Percentiles rank a stretch among this genome's conserved stretches.
These are phyloP conservation scores for Mesembryanthemum crystallinum DNA, from an alignment of 148 eudicot species.

Conservation along the genomic window DNA sequence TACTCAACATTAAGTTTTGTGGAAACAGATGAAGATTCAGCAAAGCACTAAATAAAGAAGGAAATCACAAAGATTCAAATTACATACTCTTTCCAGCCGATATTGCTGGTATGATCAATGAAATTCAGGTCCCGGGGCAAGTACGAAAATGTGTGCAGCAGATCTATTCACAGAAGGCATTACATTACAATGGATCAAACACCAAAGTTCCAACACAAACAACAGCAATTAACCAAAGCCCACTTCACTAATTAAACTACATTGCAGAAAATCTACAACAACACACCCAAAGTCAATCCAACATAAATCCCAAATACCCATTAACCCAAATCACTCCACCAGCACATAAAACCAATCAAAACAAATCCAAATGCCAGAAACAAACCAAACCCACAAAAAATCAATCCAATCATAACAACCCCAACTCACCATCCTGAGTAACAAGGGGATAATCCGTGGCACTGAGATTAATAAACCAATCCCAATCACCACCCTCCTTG, in stretches of 20 bases:
- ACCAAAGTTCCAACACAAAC: neutral
- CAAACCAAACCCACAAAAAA: neutral
- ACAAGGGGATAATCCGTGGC: conserved; percentile 93
- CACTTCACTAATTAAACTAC: neutral
- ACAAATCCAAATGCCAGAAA: neutral
- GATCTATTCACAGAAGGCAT: conserved; percentile 52
- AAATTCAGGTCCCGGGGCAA: conserved; percentile 87
- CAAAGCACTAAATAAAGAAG: neutral
- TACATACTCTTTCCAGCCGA: conserved; percentile 97
- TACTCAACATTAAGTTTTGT: conserved; percentile 1
- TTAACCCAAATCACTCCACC: neutral
- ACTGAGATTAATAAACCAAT: conserved; percentile 96
- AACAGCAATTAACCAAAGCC: neutral
- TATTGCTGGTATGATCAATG: conserved; percentile 86
- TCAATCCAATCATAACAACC: neutral
- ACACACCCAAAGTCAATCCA: neutral
- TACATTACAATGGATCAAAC: conserved; percentile 6
- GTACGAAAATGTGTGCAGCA: conserved; percentile 75
- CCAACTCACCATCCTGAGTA: conserved; percentile 72
- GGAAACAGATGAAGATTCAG: neutral
- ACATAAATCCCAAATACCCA: neutral
- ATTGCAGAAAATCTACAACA: neutral
- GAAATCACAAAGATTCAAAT: neutral
- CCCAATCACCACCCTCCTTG: conserved; percentile 75
- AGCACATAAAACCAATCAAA: conserved; percentile 6